These are phyloP conservation scores for Malassezia restricta DNA, from an alignment of 1,284 basidiomycete genomes.

Conservation along the genomic window DNA sequence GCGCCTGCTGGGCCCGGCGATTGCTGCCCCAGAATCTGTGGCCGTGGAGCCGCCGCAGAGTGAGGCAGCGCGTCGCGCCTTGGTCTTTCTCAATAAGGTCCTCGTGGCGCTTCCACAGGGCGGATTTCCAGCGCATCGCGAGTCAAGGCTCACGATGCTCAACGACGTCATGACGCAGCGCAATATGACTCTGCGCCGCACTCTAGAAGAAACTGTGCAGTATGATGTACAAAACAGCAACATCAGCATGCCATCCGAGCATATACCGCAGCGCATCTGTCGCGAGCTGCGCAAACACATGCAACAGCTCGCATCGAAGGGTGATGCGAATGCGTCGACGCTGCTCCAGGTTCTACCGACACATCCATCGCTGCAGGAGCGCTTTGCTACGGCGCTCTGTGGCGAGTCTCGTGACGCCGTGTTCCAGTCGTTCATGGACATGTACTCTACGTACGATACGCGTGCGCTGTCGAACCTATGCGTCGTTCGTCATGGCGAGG, in stretches of 20 bases:
- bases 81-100: conserved; percentile 8
- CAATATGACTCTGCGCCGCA: not conserved
- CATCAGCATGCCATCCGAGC: not conserved
- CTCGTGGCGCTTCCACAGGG: conserved; percentile 6
- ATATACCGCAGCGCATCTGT: not conserved
- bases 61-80: not conserved
- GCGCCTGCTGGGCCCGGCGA: conserved; percentile 6
- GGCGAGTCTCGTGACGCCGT: not conserved
- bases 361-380: not conserved
- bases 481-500: not conserved
- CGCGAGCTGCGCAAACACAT: not conserved
- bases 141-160: not conserved
- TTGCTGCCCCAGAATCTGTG: not conserved
- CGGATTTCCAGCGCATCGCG: conserved; percentile 1
- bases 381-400: not conserved
- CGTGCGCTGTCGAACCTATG: not conserved
- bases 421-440: not conserved
- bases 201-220: not conserved
- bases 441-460: not conserved
- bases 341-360: not conserved
- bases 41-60: not conserved
- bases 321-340: not conserved
- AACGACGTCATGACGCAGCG: not conserved
- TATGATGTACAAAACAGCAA: not conserved
- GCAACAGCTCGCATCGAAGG: not conserved